Evolutionary conservation across 441 rosid genomes (phyloP), one percentile per base, ranked within the genome.

Genomic region (Geranium incanum): DNA sequence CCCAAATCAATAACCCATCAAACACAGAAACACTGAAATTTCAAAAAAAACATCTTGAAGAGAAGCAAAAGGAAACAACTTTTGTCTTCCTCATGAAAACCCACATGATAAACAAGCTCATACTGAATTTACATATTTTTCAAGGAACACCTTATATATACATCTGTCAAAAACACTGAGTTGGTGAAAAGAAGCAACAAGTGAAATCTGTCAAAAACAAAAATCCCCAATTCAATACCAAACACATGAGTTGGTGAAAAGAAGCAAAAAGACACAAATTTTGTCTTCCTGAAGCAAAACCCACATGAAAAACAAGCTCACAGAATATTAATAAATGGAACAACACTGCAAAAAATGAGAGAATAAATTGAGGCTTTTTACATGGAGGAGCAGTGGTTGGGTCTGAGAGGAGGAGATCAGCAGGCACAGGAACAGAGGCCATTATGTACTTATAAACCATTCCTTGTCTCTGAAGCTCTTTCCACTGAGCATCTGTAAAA

Each of bases 361-460:
- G 39, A 8, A 8, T 36, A 8, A 45, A 11, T 23, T 7, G 60
- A 5, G 23, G 39, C 21, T 45, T 28, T 48, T 33, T 33, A 41
- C 36, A 60, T 21, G 19, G 64, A 74, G 65, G 18, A 43, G 41
- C 43, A 59, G 2, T 5, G 48, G 36, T 18, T 19, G 63, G 39
- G 8, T 18, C 9, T 50, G 72, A 64, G 36, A 73, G 19, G 41
- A 77, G 67, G 48, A 77, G 76, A 16, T 77, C 63, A 21, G 57
- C 21, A 66, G 79, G 79, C 43, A 77, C 71, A 15, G 76, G 76
- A 36, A 69, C 41, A 57, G 73, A 72, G 36, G 79, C 76, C 76
- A 72, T 67, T 74, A 77, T 77, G 79, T 70, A 73, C 74, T 77
- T 77, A 74, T 77, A 77, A 23, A 77, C 67, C 76, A 73, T 72